Conservation (phyloP, 805 yeast species). For the Isabelozyma rhagii region DNA sequence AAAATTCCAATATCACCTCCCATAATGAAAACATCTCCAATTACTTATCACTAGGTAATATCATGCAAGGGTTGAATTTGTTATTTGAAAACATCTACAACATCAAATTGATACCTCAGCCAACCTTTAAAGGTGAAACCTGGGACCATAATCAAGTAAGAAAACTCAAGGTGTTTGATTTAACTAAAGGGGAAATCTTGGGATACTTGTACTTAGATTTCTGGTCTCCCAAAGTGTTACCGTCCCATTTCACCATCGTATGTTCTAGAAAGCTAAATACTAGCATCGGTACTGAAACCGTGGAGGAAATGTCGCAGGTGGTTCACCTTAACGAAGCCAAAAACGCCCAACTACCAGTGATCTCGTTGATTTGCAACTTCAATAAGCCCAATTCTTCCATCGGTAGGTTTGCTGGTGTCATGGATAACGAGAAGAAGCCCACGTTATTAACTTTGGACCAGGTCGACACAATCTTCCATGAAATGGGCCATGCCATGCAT, state of each 20-base stretch:
- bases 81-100: constrained; percentile 74
- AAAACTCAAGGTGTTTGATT: constrained; percentile 68
- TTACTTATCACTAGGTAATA: constrained; percentile 81
- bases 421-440: constrained; percentile 20
- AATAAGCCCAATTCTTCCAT: constrained; percentile 30
- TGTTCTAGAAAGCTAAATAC: constrained; percentile 81
- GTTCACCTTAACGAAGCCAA: constrained; percentile 43
- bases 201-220: constrained; percentile 89
- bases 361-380: constrained; percentile 86
- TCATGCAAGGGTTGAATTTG: constrained; percentile 76
- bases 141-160: constrained; percentile 83
- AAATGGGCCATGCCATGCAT: constrained; percentile 99
- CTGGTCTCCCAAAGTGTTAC: constrained; percentile 74
- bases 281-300: constrained; percentile 32
- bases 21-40: constrained; percentile 51
- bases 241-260: constrained; percentile 94
- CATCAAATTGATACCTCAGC: constrained; percentile 66
- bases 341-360: constrained; percentile 79
- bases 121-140: constrained; percentile 67
- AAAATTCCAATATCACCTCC: constrained; percentile 13
- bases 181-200: constrained; percentile 48
- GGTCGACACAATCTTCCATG: constrained; percentile 93
- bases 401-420: constrained; percentile 22
- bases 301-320: constrained; percentile 15
- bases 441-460: constrained; percentile 70